Conservation (phyloP, 176 grass and related monocot genomes). For the Neostapfia colusana region DNA sequence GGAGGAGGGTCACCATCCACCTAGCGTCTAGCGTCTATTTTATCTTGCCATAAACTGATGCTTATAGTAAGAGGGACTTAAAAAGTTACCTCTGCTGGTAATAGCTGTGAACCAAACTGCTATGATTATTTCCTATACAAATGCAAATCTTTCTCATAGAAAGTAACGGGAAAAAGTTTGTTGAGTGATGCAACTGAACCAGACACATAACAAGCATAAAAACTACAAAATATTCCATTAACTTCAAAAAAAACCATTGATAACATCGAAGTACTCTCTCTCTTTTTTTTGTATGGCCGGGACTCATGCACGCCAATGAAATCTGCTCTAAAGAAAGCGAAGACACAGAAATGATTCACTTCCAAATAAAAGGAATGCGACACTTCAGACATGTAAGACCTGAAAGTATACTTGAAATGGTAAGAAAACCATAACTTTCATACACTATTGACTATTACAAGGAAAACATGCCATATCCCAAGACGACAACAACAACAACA, state of each 20-base stretch:
- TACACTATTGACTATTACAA: neutral
- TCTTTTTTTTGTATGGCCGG: neutral
- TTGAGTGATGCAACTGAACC: constrained; percentile 4
- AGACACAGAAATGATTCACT: neutral
- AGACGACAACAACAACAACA: too few relatives aligned
- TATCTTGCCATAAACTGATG: too few relatives aligned
- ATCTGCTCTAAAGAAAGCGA: constrained; percentile 22
- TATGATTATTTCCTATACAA: constrained; percentile 1
- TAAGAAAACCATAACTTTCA: constrained; percentile 7
- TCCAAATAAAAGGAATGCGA: constrained; percentile 13
- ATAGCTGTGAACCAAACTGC: neutral
- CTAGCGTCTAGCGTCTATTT: too few relatives aligned
- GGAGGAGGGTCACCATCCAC: too few relatives aligned
- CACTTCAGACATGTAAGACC: constrained; percentile 24
- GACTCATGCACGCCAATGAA: constrained; percentile 1
- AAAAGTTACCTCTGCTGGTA: constrained; percentile 2
- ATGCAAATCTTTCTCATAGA: constrained; percentile 4
- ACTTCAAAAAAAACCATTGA: neutral
- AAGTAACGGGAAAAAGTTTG: constrained; percentile 12
- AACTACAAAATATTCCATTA: neutral
- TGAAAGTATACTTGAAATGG: constrained; percentile 14
- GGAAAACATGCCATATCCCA: constrained; percentile 2
- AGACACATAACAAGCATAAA: constrained; percentile 4
- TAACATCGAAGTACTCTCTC: neutral
- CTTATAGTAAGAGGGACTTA: neutral